Evolutionary conservation across 495 filamentous ascomycete genomes (phyloP).

Genomic region (Penicillium verhagenii): DNA sequence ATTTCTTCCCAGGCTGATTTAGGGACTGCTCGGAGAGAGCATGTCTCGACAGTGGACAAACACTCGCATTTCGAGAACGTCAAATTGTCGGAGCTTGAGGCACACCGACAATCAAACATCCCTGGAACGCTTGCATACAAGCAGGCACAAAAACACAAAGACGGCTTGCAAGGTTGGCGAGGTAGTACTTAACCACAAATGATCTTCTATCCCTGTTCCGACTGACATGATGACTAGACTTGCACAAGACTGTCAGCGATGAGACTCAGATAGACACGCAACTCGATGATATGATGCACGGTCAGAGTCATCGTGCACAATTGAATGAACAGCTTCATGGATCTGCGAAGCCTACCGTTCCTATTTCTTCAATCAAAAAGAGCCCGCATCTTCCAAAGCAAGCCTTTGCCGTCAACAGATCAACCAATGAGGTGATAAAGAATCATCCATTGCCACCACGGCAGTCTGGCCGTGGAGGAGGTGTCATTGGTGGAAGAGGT

Average conservation of each 20-base stretch:
- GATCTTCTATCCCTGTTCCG: not conserved
- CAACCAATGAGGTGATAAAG: too few species aligned
- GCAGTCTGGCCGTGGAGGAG: constrained; percentile 21
- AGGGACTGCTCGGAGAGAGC: constrained; percentile 34
- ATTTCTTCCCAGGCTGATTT: constrained; percentile 29
- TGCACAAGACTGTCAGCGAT: constrained; percentile 27
- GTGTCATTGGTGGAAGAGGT: constrained; percentile 16
- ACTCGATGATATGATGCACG: constrained; percentile 30
- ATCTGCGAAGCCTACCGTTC: not conserved
- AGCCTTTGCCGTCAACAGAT: too few species aligned
- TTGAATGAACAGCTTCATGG: constrained; percentile 17
- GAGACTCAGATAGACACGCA: constrained; percentile 24
- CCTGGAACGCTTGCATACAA: constrained; percentile 21
- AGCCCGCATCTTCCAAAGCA: too few species aligned
- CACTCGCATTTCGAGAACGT: not conserved
- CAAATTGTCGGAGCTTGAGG: constrained; percentile 22
- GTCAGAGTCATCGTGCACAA: constrained; percentile 36
- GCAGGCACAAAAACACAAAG: constrained; percentile 16
- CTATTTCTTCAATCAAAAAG: too few species aligned
- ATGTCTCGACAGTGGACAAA: constrained; percentile 30
- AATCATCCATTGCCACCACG: not conserved
- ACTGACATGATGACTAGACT: constrained; percentile 20
- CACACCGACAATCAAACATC: constrained; percentile 22
- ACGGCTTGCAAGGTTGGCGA: constrained; percentile 26
- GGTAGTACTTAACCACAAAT: constrained; percentile 31